Percentiles rank a stretch among this genome's conserved stretches.
Conservation (phyloP, 2,329 filamentous ascomycete genomes). For the Cadophora malorum region DNA sequence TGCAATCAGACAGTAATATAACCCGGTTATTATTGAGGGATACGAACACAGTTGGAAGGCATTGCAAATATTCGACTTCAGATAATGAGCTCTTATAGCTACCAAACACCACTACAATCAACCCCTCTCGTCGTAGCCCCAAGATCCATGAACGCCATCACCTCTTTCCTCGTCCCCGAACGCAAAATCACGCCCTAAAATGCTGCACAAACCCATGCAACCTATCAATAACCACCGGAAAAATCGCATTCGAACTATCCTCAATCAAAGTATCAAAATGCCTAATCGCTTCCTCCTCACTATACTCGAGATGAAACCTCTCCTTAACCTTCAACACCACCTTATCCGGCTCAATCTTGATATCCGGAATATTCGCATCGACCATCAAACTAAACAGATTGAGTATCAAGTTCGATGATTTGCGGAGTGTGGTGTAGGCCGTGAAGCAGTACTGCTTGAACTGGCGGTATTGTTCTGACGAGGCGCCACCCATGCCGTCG, state of each 20-base stretch:
- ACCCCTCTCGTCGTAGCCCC: too few species aligned
- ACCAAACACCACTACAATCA: slow-evolving; percentile 2
- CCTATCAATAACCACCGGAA: slow-evolving; percentile 93
- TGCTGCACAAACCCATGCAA: slow-evolving; percentile 94
- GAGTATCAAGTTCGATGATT: slow-evolving; percentile 87
- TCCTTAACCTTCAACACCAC: slow-evolving; percentile 95
- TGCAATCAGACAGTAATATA: too few species aligned
- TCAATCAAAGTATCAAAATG: slow-evolving; percentile 90
- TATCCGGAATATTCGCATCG: slow-evolving; percentile 95
- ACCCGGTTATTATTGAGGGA: too few species aligned
- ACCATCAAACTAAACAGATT: slow-evolving; percentile 98
- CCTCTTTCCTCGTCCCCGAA: neutral
- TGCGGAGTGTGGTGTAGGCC: slow-evolving; percentile 88
- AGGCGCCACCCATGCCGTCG: slow-evolving; percentile 91
- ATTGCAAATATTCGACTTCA: neutral
- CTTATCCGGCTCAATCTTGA: slow-evolving; percentile 89
- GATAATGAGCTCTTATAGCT: neutral
- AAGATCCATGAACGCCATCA: neutral
- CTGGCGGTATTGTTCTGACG: slow-evolving; percentile 79
- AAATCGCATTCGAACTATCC: slow-evolving; percentile 86
- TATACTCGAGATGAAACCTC: slow-evolving; percentile 88
- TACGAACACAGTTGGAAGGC: neutral
- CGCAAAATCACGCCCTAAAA: slow-evolving; percentile 68
- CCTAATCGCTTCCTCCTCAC: slow-evolving; percentile 88
- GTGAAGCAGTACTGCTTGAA: slow-evolving; percentile 98